A percentile compares a stretch with the other conserved stretches of the same genome.
Evolutionary conservation across 208 protist species (phyloP).

Genomic region (Acanthamoeba castellanii): DNA sequence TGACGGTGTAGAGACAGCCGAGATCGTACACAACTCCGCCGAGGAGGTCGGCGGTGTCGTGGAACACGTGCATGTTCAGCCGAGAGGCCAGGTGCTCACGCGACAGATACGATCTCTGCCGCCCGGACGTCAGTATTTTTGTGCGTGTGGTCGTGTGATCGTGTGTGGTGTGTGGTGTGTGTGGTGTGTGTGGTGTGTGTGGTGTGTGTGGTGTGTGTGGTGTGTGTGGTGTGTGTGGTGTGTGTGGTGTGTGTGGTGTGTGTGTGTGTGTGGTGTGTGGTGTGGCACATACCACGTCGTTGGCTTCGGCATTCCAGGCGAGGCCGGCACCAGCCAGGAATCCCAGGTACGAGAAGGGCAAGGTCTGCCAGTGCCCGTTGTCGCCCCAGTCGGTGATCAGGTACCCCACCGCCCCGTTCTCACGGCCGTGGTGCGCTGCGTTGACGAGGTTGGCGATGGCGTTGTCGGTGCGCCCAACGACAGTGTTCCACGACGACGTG

Average conservation of each 20-base stretch:
- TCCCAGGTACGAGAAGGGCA: slow-evolving; percentile 56
- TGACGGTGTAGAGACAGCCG: slow-evolving; percentile 25
- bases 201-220: too few relatives aligned
- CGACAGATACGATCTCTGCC: slow-evolving; percentile 10
- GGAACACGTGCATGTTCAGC: slow-evolving; percentile 36
- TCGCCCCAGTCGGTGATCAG: slow-evolving; percentile 70
- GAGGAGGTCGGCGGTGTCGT: neutral
- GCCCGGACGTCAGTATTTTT: neutral
- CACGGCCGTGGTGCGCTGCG: slow-evolving; percentile 4
- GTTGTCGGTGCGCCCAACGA: slow-evolving; percentile 40
- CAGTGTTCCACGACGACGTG: slow-evolving; percentile 65
- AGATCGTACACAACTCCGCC: slow-evolving; percentile 35
- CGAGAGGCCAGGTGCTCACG: neutral
- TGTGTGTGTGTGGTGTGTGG: neutral
- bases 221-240: too few relatives aligned
- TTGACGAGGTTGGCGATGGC: slow-evolving; percentile 56
- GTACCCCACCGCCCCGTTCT: slow-evolving; percentile 33
- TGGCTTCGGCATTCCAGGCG: slow-evolving; percentile 57
- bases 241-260: too few relatives aligned
- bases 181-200: too few relatives aligned
- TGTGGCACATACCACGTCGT: neutral
- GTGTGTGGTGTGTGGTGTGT: too few relatives aligned
- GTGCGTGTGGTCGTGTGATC: neutral
- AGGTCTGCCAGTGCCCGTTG: slow-evolving; percentile 62
- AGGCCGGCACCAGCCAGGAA: slow-evolving; percentile 43